Percentiles rank a stretch among this genome's conserved stretches.
phyloP scores from a whole-genome alignment of 208 protist species.

The Trypanosoma brucei region DNA sequence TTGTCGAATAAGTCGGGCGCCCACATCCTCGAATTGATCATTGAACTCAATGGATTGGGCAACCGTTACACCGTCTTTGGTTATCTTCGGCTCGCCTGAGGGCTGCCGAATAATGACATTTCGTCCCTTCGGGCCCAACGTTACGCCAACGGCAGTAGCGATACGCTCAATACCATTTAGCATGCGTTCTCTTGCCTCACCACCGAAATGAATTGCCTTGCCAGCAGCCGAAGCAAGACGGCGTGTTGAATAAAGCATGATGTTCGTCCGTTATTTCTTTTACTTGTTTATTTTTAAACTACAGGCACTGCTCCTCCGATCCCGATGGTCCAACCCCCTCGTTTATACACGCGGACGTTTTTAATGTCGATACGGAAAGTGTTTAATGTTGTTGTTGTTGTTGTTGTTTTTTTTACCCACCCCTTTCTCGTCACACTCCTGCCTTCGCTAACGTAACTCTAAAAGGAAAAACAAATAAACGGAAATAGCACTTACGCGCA shows the following conservation, averaged over 20 bases:
- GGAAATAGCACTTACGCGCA: too few relatives aligned
- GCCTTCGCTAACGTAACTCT: too few relatives aligned
- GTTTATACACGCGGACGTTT: too few relatives aligned
- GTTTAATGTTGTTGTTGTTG: too few relatives aligned
- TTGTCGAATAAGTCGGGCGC: slow-evolving; percentile 94
- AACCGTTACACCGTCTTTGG: slow-evolving; percentile 99
- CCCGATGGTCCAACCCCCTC: too few relatives aligned
- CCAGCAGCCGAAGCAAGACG: slow-evolving; percentile 28
- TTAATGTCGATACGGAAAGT: too few relatives aligned
- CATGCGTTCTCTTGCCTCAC: slow-evolving; percentile 92
- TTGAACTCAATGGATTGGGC: slow-evolving; percentile 98
- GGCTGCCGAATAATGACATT: slow-evolving; percentile 98
- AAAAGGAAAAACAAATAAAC: too few relatives aligned
- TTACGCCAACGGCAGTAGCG: slow-evolving; percentile 96
- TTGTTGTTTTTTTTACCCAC: too few relatives aligned
- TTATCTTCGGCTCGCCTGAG: slow-evolving; percentile 98
- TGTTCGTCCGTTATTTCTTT: neutral
- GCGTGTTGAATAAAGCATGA: slow-evolving; percentile 14
- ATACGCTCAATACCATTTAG: slow-evolving; percentile 96
- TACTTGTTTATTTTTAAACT: too few relatives aligned
- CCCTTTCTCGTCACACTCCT: too few relatives aligned
- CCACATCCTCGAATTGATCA: slow-evolving; percentile 98
- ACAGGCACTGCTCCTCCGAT: too few relatives aligned
- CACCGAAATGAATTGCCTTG: slow-evolving; percentile 96
- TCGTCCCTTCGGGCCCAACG: slow-evolving; percentile 98